Base-by-base conservation (phyloP, 2,329 filamentous ascomycete genomes). In the Claviceps lovelessii region DNA sequence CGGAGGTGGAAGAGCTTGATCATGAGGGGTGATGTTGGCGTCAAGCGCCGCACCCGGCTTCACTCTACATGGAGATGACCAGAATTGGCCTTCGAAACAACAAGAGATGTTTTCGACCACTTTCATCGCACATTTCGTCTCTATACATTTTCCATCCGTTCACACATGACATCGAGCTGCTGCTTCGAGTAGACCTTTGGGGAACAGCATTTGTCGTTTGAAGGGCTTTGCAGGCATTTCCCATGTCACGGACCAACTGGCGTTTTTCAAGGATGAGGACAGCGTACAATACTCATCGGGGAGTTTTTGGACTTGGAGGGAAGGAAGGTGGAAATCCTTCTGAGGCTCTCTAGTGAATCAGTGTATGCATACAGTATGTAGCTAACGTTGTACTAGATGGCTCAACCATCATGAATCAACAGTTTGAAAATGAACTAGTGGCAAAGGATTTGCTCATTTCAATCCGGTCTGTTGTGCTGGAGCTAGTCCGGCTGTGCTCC, bases 1-100 rank as follows among this genome's bases (percentile, higher is more conserved):
- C 71, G 76, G 52, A 70, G 83, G 61, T 86, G 83, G 83, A 81
- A 78, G 71, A 82, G 76, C 55, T 69, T 86, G 41, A 75, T 85
- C 67, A 67, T 73, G 47, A 72, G 72, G 56, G 81, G 80, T 53
- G 79, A 83, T 33, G 72, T 85, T 28, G 80, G 80, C 9, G 68
- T 85, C 62, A 81, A 81, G 68, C 71, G 57, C 9, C 59, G 78
- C 54, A 65, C 68, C 58, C 76, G 71, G 62, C 65, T 81, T 7
- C 75, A 81, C 63, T 73, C 72, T 52, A 81, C 78, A 23, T 82
- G 79, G 78, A 41, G 54, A 54, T 54, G 50, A 58, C 39, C 52
- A 60, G 9, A 10, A 37, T 15, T 17, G 23, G n/a, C 41, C 10
- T 11, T 1, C 28, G 23, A 45, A 17, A 10, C n/a, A 39, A 19